Base-by-base conservation (phyloP, 2,329 filamentous ascomycete genomes). In the Exophiala alcalophila region DNA sequence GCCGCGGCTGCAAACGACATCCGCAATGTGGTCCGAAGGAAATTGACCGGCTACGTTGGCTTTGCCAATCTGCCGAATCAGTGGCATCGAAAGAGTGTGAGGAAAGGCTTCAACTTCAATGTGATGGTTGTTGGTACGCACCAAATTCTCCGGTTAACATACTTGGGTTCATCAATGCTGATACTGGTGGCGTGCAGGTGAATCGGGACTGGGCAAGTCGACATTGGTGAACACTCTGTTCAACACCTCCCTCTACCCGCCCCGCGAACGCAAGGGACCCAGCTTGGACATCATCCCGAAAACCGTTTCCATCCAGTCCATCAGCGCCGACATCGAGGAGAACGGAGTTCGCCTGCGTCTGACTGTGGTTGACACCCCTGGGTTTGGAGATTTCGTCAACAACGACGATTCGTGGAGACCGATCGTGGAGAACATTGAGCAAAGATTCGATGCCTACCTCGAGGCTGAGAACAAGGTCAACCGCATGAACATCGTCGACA, bases 381-480 rank as follows among this genome's bases (percentile, higher is more conserved):
- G 92, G 53, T 98, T 98, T 60, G 92, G 92, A 62, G 92, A 98
- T 72, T 98, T 97, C 64, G 92, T 98, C 64, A 98, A 98, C 84
- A 98, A 98, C 65, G 92, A 97, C 61, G 92, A 97, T 71, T 98
- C 92, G 19, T 98, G 92, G 92, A 83, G 92, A 63, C 92, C 92
- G 44, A 98, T 98, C 70, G 84, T 96, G 60, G 92, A 98, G 77
- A 97, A 97, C 77, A 97, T 98, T 62, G 92, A 98, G 77, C 89
- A 95, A 78, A 86, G 92, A 58, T 98, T 92, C 64, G 92, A 98
- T 70, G 90, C 92, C 40, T 98, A 97, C 70, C 78, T 98, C 47
- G 92, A 98, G 70, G 91, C 92, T 31, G 92, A 98, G 80, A 98
- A 98, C 82, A 98, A 97, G 81, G 89, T 98, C 67, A 98, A 98